A percentile compares a stretch with the other conserved stretches of the same genome.
phyloP scores from a whole-genome alignment of 108 stramenopile species.

The Cyclotella cryptica region DNA sequence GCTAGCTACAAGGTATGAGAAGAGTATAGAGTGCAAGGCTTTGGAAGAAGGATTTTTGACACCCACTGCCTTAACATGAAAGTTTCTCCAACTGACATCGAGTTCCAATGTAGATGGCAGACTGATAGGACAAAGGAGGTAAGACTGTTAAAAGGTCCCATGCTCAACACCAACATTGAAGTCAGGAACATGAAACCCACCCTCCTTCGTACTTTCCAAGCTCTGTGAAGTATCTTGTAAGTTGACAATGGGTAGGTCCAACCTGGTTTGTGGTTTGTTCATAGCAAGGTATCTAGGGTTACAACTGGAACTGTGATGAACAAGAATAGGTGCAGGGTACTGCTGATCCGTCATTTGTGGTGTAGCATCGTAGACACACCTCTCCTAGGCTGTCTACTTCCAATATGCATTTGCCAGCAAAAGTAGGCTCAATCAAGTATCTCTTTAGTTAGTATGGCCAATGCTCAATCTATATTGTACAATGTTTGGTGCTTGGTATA shows the following conservation, averaged over 20 bases:
- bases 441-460: no score
- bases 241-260: slow-evolving; percentile 13
- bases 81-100: slow-evolving; percentile 20
- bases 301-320: no score
- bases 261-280: slow-evolving; percentile 5
- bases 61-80: slow-evolving; percentile 19
- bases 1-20: not conserved
- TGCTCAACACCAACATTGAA: slow-evolving; percentile 21
- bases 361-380: no score
- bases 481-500: no score
- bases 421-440: no score
- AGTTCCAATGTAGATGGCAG: slow-evolving; percentile 20
- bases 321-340: no score
- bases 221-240: slow-evolving; percentile 6
- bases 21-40: slow-evolving; percentile 6
- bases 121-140: slow-evolving; percentile 7
- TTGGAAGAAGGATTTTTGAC: slow-evolving; percentile 11
- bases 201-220: slow-evolving; percentile 17
- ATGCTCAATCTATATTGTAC: no score
- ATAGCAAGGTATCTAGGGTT: no score
- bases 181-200: slow-evolving; percentile 27
- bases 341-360: no score
- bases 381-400: no score
- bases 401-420: no score
- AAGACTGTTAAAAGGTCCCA: slow-evolving; percentile 7